Base-by-base conservation (phyloP, 495 filamentous ascomycete species). In the Aspergillus nanangensis region DNA sequence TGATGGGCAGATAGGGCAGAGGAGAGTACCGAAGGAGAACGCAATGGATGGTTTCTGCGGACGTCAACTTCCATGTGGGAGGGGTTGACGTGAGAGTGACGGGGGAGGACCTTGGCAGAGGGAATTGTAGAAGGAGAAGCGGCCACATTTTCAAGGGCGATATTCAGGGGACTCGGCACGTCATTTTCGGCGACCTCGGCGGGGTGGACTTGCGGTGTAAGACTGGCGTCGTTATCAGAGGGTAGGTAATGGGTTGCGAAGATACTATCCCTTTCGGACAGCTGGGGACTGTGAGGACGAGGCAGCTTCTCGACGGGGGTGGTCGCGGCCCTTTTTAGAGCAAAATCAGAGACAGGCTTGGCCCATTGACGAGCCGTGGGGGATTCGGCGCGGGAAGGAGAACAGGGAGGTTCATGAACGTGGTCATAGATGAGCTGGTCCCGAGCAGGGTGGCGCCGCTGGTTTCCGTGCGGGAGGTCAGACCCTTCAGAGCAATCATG, bases 261-360 rank as follows among this genome's bases (percentile, higher is more conserved):
- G 59, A 83, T 83, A 58, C 75, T 80, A 46, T 84, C 80, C 44
- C 80, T 61, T 53, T 84, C 80, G 10, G 77, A 78, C 53, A 83
- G 60, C 59, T 78, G 78, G 21, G 77, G 78, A 36, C 51, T 61
- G 27, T 74, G 56, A 21, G 59, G 57, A 42, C 55, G 58, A 51
- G 60, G 47, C 21, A 49, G 44, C 29, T 48, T 53, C 34, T 67
- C 66, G 34, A 56, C 38, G 9, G 66, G 63, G 43, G 44, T 48
- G 23, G 60, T 66, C 8, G 56, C 46, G 19, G 62, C 47, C 52
- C 63, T 67, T 63, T 70, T 72, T 56, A 73, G 57, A 56, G 63
- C 25, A 32, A 60, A 59, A 10, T 52, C 45, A 8, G 65, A 48
- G n/a, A 41, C 33, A 27, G 64, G 61, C 22, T 63, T 56, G 29